Conservation (phyloP, 306 rosid species). For the Glycine latifolia region DNA sequence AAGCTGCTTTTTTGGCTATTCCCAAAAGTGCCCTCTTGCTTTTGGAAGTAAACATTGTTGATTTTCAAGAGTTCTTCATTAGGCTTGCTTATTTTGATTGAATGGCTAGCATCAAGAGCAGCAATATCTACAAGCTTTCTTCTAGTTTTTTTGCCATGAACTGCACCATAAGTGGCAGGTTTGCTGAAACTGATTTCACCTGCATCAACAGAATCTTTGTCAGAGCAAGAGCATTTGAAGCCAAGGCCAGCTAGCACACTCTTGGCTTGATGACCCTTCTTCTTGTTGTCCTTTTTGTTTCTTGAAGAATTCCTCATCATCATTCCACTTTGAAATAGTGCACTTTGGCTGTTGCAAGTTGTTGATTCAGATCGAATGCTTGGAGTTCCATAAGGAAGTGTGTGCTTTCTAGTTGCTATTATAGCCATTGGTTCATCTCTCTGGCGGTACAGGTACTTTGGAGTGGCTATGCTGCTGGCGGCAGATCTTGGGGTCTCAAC, state of each 20-base stretch:
- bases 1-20: slow-evolving; percentile 45
- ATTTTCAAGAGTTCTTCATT: slow-evolving; percentile 32
- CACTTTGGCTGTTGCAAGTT: slow-evolving; percentile 80
- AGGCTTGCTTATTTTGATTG: slow-evolving; percentile 50
- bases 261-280: slow-evolving; percentile 41
- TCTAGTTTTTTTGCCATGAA: slow-evolving; percentile 44
- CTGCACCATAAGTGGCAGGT: slow-evolving; percentile 30
- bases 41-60: slow-evolving; percentile 46
- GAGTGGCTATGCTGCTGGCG: slow-evolving; percentile 40
- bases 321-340: slow-evolving; percentile 50
- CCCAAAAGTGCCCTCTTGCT: slow-evolving; percentile 46
- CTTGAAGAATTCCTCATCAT: slow-evolving; percentile 37
- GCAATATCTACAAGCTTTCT: slow-evolving; percentile 43
- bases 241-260: slow-evolving; percentile 66
- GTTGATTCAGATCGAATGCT: slow-evolving; percentile 77
- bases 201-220: slow-evolving; percentile 65
- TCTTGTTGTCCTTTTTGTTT: slow-evolving; percentile 33
- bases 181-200: slow-evolving; percentile 68
- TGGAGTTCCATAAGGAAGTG: slow-evolving; percentile 63
- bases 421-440: slow-evolving; percentile 33
- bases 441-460: slow-evolving; percentile 45
- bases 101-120: slow-evolving; percentile 40
- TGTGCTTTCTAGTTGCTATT: slow-evolving; percentile 43
- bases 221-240: slow-evolving; percentile 71
- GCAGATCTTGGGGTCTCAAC: slow-evolving; percentile 52